phyloP scores from a whole-genome alignment of 805 yeast species.

The Grigorovia yakushimaensis region DNA sequence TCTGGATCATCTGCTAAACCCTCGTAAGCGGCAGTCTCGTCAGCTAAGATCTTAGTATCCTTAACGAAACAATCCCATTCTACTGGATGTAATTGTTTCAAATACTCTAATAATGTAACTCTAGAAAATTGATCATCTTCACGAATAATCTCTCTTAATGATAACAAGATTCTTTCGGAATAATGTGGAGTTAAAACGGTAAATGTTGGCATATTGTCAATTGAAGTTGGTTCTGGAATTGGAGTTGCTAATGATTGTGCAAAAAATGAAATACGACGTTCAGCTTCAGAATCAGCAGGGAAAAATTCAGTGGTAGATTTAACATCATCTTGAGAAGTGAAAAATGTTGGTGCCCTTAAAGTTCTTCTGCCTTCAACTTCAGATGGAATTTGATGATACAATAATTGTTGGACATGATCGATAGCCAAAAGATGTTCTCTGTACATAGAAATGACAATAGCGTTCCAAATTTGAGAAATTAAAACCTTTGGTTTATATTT shows the following conservation, averaged over 20 bases:
- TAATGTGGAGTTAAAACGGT: slow-evolving; percentile 95
- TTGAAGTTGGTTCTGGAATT: slow-evolving; percentile 95
- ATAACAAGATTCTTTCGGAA: slow-evolving; percentile 83
- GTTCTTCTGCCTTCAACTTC: slow-evolving; percentile 97
- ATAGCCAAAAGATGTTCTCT: slow-evolving; percentile 96
- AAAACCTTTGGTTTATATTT: slow-evolving; percentile 97
- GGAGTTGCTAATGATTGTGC: slow-evolving; percentile 98
- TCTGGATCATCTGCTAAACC: slow-evolving; percentile 35
- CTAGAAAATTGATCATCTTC: slow-evolving; percentile 96
- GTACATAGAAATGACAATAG: slow-evolving; percentile 97
- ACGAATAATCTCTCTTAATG: slow-evolving; percentile 88
- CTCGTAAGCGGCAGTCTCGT: slow-evolving; percentile 74
- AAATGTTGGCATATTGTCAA: slow-evolving; percentile 98
- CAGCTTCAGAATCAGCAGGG: slow-evolving; percentile 95
- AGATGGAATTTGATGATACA: slow-evolving; percentile 96
- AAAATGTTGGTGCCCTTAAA: slow-evolving; percentile 96
- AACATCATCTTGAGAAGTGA: slow-evolving; percentile 87
- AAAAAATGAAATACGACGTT: slow-evolving; percentile 97
- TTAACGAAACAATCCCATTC: slow-evolving; percentile 98
- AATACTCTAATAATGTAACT: slow-evolving; percentile 84
- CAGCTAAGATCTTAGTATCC: slow-evolving; percentile 91
- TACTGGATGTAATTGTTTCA: slow-evolving; percentile 88
- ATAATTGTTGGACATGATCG: slow-evolving; percentile 94
- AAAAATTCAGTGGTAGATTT: slow-evolving; percentile 90
- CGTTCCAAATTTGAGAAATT: slow-evolving; percentile 98